Percentiles rank a stretch among this genome's conserved stretches.
Conservation (phyloP, 371 early-diverging fungal genomes). For the Rhizopus delemar region DNA sequence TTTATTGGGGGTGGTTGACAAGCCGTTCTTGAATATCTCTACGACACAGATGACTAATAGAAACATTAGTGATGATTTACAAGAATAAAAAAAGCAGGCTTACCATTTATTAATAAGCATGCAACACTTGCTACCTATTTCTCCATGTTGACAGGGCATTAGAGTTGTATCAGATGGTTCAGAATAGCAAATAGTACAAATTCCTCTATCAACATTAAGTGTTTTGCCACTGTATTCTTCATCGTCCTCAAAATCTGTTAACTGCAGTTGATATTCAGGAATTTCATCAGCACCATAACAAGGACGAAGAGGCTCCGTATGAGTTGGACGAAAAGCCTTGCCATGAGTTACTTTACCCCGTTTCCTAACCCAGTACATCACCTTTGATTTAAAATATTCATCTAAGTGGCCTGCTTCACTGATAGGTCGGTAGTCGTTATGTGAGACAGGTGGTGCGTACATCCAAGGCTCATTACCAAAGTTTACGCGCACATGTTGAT, state of each 20-base stretch:
- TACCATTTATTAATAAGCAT: slow-evolving; percentile 41
- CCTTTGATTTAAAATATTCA: slow-evolving; percentile 23
- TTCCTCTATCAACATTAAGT: slow-evolving; percentile 32
- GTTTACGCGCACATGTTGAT: slow-evolving; percentile 47
- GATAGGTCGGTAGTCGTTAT: slow-evolving; percentile 26
- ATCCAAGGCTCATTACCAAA: slow-evolving; percentile 54
- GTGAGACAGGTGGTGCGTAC: slow-evolving; percentile 38
- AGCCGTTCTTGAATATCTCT: slow-evolving; percentile 6
- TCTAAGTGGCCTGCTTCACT: slow-evolving; percentile 35
- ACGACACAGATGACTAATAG: slow-evolving; percentile 16
- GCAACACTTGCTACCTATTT: slow-evolving; percentile 42
- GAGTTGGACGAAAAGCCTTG: slow-evolving; percentile 18
- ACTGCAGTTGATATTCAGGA: slow-evolving; percentile 3
- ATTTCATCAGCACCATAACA: slow-evolving; percentile 13
- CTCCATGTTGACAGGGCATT: slow-evolving; percentile 50
- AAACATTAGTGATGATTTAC: background rate
- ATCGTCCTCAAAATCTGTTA: slow-evolving; percentile 7
- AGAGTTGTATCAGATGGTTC: slow-evolving; percentile 44
- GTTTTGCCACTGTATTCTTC: slow-evolving; percentile 12
- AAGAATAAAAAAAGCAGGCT: background rate
- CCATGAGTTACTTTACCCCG: slow-evolving; percentile 17
- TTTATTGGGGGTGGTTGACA: no score
- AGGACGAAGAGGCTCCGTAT: slow-evolving; percentile 17
- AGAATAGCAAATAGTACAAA: slow-evolving; percentile 48
- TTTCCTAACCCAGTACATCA: slow-evolving; percentile 26